phyloP scores from a whole-genome alignment of 75 land plant species.

The Cryptomeria japonica region DNA sequence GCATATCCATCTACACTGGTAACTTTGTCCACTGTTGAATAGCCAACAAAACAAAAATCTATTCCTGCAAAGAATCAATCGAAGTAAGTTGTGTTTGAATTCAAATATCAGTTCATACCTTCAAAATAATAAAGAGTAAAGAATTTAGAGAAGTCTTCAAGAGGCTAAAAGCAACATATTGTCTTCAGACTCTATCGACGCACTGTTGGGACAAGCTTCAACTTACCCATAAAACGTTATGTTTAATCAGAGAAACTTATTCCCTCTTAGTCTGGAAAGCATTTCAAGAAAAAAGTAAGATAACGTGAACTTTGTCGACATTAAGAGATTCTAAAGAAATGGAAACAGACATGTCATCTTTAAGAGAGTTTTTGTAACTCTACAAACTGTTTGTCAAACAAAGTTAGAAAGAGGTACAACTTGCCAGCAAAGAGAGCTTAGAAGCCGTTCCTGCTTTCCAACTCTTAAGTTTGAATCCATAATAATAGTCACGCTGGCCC shows the following conservation, averaged over 20 bases:
- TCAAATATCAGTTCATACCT: neutral
- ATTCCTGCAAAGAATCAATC: neutral
- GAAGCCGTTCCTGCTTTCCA: neutral
- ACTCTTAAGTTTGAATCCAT: neutral
- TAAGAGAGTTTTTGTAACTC: neutral
- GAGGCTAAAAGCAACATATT: neutral
- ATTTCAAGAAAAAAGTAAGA: neutral
- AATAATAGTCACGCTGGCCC: neutral
- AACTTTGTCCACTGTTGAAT: neutral
- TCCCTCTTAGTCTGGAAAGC: neutral
- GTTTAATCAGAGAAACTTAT: neutral
- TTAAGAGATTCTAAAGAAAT: neutral
- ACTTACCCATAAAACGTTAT: neutral
- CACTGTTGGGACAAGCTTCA: neutral
- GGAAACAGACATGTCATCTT: neutral
- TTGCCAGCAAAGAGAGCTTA: neutral
- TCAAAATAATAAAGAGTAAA: neutral
- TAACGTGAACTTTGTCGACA: neutral
- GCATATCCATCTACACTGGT: conserved; percentile 14
- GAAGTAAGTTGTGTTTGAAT: neutral
- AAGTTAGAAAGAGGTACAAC: neutral
- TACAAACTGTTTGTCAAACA: neutral
- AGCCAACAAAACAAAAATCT: neutral
- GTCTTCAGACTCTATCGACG: neutral
- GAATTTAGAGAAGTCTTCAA: neutral